A percentile compares a stretch with the other conserved stretches of the same genome.
phyloP scores from a whole-genome alignment of 2,329 filamentous ascomycete genomes.

The Colletotrichum camelliae region DNA sequence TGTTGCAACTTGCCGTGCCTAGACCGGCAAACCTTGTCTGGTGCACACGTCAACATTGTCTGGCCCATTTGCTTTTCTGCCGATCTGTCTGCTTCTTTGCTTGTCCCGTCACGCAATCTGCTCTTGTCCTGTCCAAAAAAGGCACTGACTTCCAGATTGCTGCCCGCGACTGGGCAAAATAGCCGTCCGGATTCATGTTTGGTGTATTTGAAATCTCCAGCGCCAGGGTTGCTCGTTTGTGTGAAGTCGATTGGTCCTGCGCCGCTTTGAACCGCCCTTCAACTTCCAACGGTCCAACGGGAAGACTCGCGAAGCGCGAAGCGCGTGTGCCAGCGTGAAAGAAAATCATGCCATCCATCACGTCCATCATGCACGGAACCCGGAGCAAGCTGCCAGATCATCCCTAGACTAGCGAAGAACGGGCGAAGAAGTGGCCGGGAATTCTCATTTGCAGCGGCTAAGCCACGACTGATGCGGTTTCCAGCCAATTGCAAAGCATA shows the following conservation, averaged over 20 bases:
- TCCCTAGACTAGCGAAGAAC: slow-evolving; percentile 1
- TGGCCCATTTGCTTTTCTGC: not conserved
- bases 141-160: not conserved
- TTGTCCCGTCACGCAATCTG: not conserved
- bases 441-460: slow-evolving; percentile 22
- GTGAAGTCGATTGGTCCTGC: not conserved
- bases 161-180: not conserved
- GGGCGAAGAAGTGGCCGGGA: slow-evolving; percentile 15
- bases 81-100: not conserved
- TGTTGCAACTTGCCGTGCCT: slow-evolving; percentile 3
- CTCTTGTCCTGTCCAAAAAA: not conserved
- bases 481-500: slow-evolving; percentile 8
- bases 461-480: slow-evolving; percentile 13
- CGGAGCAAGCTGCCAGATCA: slow-evolving; percentile 17
- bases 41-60: not conserved
- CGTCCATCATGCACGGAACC: not conserved
- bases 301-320: slow-evolving; percentile 8
- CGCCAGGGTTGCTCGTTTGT: not conserved
- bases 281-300: not conserved
- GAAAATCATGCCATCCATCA: slow-evolving; percentile 15
- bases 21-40: slow-evolving; percentile 1
- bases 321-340: slow-evolving; percentile 3
- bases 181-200: not conserved
- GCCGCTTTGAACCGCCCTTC: not conserved
- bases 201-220: not conserved